Evolutionary conservation across 169 alveolate genomes (phyloP).

Genomic region (Amoebophrya sp.): DNA sequence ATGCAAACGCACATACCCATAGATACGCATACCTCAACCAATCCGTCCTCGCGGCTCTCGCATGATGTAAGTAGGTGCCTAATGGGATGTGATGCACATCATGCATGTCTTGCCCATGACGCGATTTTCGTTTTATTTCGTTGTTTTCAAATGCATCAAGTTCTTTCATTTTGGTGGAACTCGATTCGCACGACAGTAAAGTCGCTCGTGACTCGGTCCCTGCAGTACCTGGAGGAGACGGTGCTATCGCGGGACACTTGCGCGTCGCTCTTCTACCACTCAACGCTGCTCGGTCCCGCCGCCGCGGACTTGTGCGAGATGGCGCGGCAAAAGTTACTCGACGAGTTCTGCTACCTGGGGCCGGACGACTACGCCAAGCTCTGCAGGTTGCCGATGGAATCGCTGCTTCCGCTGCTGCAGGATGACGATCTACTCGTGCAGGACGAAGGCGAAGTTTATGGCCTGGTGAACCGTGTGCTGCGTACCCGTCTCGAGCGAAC

Average conservation of each 20-base stretch:
- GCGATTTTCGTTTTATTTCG: too few species aligned
- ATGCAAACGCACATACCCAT: too few species aligned
- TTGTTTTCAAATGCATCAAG: too few species aligned
- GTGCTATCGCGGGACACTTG: not conserved
- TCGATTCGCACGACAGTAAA: not conserved
- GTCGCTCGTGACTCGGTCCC: not conserved
- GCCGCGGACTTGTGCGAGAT: not conserved
- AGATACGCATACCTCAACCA: too few species aligned
- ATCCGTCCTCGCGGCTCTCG: too few species aligned
- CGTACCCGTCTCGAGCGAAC: not conserved
- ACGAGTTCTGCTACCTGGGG: not conserved
- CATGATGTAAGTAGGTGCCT: too few species aligned
- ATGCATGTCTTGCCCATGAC: too few species aligned
- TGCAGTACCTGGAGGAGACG: not conserved
- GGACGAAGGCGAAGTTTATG: not conserved
- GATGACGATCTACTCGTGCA: not conserved
- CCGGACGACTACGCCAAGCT: not conserved
- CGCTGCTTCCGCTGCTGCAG: not conserved
- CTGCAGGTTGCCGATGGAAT: not conserved
- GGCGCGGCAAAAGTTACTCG: not conserved
- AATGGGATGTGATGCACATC: too few species aligned
- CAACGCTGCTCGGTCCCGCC: not conserved
- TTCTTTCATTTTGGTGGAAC: too few species aligned
- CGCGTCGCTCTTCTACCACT: not conserved
- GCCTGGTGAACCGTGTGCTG: not conserved